Percentiles rank a stretch among this genome's conserved stretches.
Conservation (phyloP, 2,329 filamentous ascomycete species). For the Fusarium oxysporum region DNA sequence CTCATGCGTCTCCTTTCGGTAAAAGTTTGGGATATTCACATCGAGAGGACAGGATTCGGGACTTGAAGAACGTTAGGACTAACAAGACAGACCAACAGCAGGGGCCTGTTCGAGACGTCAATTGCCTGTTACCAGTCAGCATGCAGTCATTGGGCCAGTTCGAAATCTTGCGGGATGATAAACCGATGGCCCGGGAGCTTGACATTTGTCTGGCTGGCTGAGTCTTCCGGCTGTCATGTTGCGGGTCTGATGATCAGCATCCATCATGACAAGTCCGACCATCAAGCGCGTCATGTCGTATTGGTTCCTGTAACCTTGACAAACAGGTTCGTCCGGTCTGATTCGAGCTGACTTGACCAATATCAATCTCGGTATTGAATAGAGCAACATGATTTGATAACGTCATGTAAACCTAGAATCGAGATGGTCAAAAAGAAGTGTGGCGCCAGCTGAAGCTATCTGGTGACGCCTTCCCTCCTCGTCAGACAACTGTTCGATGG, state of each 20-base stretch:
- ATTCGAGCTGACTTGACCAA: background rate
- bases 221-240: constrained; percentile 4
- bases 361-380: background rate
- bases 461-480: constrained; percentile 29
- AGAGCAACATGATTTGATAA: constrained; percentile 13
- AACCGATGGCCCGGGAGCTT: constrained; percentile 1
- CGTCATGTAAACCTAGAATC: constrained; percentile 15
- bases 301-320: background rate
- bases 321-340: background rate
- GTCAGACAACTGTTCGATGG: constrained; percentile 28
- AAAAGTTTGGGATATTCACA: background rate
- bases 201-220: constrained; percentile 3
- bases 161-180: background rate
- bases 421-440: constrained; percentile 11
- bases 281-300: background rate
- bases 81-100: background rate
- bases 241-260: constrained; percentile 27
- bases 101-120: background rate
- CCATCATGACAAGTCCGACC: constrained; percentile 4
- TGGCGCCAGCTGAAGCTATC: constrained; percentile 21
- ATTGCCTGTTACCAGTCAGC: background rate
- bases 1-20: background rate
- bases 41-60: background rate
- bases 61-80: background rate
- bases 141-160: background rate